phyloP scores from a whole-genome alignment of 495 filamentous ascomycete genomes.

The Penicillium herquei region DNA sequence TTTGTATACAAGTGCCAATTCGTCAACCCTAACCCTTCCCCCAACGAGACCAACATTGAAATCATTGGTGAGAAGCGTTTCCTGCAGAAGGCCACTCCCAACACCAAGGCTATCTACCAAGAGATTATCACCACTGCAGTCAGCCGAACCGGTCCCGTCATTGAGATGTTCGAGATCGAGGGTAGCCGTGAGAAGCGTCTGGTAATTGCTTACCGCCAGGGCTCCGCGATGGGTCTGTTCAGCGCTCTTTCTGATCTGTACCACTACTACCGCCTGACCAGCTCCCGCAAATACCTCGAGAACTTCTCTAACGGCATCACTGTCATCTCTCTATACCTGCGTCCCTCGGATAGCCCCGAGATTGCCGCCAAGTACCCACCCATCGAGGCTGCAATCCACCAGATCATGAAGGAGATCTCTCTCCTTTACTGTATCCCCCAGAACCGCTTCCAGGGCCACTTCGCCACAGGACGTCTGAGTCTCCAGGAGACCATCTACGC shows the following conservation, averaged over 20 bases:
- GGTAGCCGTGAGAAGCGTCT: slow-evolving; percentile 85
- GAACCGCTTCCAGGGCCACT: slow-evolving; percentile 88
- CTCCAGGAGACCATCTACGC: slow-evolving; percentile 96
- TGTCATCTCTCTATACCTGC: slow-evolving; percentile 91
- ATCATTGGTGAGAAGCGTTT: slow-evolving; percentile 92
- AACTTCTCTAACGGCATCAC: slow-evolving; percentile 98
- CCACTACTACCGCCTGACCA: slow-evolving; percentile 97
- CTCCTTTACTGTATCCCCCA: slow-evolving; percentile 97
- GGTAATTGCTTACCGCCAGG: slow-evolving; percentile 89
- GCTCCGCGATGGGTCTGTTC: slow-evolving; percentile 91
- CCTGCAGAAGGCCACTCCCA: slow-evolving; percentile 89
- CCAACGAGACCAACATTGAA: slow-evolving; percentile 83
- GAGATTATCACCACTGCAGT: slow-evolving; percentile 86
- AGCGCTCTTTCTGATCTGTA: slow-evolving; percentile 94
- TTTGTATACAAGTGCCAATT: slow-evolving; percentile 97
- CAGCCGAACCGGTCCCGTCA: slow-evolving; percentile 82
- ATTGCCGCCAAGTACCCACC: slow-evolving; percentile 61
- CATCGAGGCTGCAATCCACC: slow-evolving; percentile 93
- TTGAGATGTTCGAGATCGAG: slow-evolving; percentile 96
- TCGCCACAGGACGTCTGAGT: slow-evolving; percentile 83
- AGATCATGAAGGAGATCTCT: slow-evolving; percentile 98
- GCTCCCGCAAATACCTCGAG: slow-evolving; percentile 95
- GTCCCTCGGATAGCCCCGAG: slow-evolving; percentile 57
- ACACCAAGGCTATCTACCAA: slow-evolving; percentile 93
- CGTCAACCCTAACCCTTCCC: slow-evolving; percentile 65